Evolutionary conservation across 306 rosid genomes (phyloP).

Genomic region (Sesbania bispinosa): DNA sequence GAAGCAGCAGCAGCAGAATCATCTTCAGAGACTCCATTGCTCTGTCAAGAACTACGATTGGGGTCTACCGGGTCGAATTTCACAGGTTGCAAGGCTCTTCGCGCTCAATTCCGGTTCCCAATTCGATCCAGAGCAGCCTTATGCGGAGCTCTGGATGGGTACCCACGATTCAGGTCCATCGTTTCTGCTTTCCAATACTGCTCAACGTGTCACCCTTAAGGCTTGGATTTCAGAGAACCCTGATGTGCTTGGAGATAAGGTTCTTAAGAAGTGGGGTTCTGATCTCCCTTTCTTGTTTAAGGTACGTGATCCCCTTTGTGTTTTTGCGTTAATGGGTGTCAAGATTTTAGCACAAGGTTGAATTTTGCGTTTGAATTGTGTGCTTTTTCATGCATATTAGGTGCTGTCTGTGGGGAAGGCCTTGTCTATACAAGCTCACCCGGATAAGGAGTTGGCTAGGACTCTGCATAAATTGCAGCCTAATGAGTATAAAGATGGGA

Average conservation of each 20-base stretch:
- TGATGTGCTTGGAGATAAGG: constrained; percentile 63
- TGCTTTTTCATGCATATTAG: constrained; percentile 35
- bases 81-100: constrained; percentile 65
- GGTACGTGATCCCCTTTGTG: constrained; percentile 34
- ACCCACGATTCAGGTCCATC: constrained; percentile 92
- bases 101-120: constrained; percentile 50
- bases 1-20: not conserved
- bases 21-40: constrained; percentile 52
- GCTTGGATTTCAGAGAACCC: constrained; percentile 72
- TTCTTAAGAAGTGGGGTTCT: constrained; percentile 67
- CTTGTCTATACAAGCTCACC: constrained; percentile 96
- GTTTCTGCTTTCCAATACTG: constrained; percentile 37
- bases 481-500: constrained; percentile 71
- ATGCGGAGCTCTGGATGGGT: constrained; percentile 96
- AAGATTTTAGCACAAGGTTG: not conserved
- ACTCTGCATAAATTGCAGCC: constrained; percentile 71
- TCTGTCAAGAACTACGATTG: constrained; percentile 82
- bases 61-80: constrained; percentile 60
- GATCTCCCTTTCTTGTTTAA: constrained; percentile 90
- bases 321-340: not conserved
- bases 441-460: constrained; percentile 87
- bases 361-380: not conserved
- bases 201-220: constrained; percentile 44
- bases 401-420: constrained; percentile 87
- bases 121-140: constrained; percentile 54